Conservation (phyloP, 805 yeast genomes). For the Suhomyces prunicola region DNA sequence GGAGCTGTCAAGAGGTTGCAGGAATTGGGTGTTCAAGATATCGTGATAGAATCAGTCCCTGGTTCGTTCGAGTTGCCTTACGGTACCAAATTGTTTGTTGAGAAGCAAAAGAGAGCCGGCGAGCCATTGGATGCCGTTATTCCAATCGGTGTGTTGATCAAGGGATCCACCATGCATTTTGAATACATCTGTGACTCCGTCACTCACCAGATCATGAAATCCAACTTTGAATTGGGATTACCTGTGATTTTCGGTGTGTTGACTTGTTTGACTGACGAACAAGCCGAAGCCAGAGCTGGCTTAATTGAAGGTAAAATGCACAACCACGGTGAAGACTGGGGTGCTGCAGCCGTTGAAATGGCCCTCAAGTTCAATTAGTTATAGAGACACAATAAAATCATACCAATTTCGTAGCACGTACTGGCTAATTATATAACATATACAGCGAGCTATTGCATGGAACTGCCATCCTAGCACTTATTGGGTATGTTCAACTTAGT, state of each 20-base stretch:
- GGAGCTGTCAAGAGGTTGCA: constrained; percentile 67
- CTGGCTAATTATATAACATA: not conserved
- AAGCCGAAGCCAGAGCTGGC: constrained; percentile 92
- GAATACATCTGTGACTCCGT: constrained; percentile 94
- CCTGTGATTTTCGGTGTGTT: constrained; percentile 94
- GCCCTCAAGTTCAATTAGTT: constrained; percentile 29
- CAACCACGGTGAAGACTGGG: constrained; percentile 99
- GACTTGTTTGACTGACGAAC: constrained; percentile 91
- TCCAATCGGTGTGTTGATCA: constrained; percentile 91
- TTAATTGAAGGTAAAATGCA: constrained; percentile 71
- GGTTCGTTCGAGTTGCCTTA: constrained; percentile 93
- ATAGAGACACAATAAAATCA: not conserved
- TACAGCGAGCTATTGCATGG: too few relatives aligned
- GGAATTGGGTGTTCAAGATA: constrained; percentile 68
- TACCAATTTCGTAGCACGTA: too few relatives aligned
- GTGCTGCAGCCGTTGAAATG: constrained; percentile 98
- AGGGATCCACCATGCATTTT: constrained; percentile 97
- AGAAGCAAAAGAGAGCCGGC: constrained; percentile 40
- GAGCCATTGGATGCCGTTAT: constrained; percentile 76
- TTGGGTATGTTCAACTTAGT: not conserved
- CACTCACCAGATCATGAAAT: constrained; percentile 77
- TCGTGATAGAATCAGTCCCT: constrained; percentile 82
- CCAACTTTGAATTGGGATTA: constrained; percentile 63
- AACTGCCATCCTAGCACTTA: too few relatives aligned
- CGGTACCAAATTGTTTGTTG: constrained; percentile 58